Percentiles rank a stretch among this genome's conserved stretches.
phyloP scores from a whole-genome alignment of 306 rosid species.

The Psophocarpus tetragonolobus region DNA sequence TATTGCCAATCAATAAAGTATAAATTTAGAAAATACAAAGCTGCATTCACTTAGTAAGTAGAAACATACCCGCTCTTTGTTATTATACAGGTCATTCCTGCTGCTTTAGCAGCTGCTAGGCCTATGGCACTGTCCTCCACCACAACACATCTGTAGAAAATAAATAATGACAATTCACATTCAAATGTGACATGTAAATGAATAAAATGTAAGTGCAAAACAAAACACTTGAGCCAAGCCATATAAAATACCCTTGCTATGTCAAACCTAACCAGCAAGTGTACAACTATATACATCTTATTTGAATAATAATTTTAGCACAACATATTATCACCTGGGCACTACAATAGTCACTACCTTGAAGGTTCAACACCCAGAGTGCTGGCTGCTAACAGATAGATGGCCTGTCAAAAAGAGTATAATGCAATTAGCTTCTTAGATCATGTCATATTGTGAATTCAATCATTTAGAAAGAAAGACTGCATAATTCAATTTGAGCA shows the following conservation, averaged over 20 bases:
- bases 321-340: slow-evolving; percentile 7
- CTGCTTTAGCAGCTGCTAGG: slow-evolving; percentile 93
- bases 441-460: slow-evolving; percentile 1
- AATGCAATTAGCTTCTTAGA: slow-evolving; percentile 33
- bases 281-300: not conserved
- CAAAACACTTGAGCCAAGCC: not conserved
- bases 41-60: not conserved
- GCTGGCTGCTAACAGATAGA: slow-evolving; percentile 78
- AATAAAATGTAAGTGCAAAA: not conserved
- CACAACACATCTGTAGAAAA: slow-evolving; percentile 82
- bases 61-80: slow-evolving; percentile 85
- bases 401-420: slow-evolving; percentile 71
- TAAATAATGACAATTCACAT: slow-evolving; percentile 14
- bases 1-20: slow-evolving; percentile 7
- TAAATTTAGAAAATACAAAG: slow-evolving; percentile 1
- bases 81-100: slow-evolving; percentile 91
- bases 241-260: not conserved
- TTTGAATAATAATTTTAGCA: slow-evolving; percentile 17
- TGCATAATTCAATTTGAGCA: not conserved
- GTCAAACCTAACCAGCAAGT: slow-evolving; percentile 27
- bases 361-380: slow-evolving; percentile 89
- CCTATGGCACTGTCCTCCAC: slow-evolving; percentile 96
- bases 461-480: not conserved
- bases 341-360: slow-evolving; percentile 54
- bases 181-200: slow-evolving; percentile 13